phyloP scores from a whole-genome alignment of 2,329 filamentous ascomycete genomes.

The Arthroderma sp. region DNA sequence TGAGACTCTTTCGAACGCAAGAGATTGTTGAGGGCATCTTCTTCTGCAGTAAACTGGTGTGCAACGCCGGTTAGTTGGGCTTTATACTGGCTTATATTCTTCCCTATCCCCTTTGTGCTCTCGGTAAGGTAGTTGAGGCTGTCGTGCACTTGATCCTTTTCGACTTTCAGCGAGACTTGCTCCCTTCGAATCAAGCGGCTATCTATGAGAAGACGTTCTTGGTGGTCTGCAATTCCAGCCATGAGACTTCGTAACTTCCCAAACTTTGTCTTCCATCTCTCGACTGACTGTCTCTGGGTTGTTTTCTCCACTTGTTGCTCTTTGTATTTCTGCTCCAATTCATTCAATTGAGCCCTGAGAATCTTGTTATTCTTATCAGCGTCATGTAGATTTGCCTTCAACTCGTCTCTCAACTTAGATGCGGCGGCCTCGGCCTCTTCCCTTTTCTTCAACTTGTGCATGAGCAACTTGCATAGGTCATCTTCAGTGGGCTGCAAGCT shows the following conservation, averaged over 20 bases:
- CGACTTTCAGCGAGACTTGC: slow-evolving; percentile 17
- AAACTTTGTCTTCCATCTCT: slow-evolving; percentile 27
- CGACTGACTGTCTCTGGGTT: slow-evolving; percentile 18
- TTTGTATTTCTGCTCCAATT: slow-evolving; percentile 14
- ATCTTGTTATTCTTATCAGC: slow-evolving; percentile 22
- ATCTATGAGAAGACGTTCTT: slow-evolving; percentile 23
- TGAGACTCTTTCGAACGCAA: background rate
- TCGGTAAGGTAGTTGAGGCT: slow-evolving; percentile 19
- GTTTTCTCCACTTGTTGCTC: slow-evolving; percentile 17
- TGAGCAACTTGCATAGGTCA: slow-evolving; percentile 27
- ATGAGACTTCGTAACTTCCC: slow-evolving; percentile 24
- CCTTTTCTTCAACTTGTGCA: slow-evolving; percentile 24
- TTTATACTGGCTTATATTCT: slow-evolving; percentile 15
- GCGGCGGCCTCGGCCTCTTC: slow-evolving; percentile 24
- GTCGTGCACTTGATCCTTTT: slow-evolving; percentile 18
- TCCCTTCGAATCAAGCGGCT: slow-evolving; percentile 20
- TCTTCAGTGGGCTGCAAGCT: slow-evolving; percentile 23
- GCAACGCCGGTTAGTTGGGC: slow-evolving; percentile 15
- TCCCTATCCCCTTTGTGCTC: slow-evolving; percentile 15
- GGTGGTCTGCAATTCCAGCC: slow-evolving; percentile 25
- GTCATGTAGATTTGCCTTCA: slow-evolving; percentile 19
- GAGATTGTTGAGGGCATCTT: slow-evolving; percentile 16
- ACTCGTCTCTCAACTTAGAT: slow-evolving; percentile 17
- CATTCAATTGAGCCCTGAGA: slow-evolving; percentile 19
- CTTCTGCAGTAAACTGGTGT: slow-evolving; percentile 17